Evolutionary conservation across 495 filamentous ascomycete species (phyloP), one percentile per base, ranked within the genome.

Genomic region (Pseudomonodictys pantanalensis): DNA sequence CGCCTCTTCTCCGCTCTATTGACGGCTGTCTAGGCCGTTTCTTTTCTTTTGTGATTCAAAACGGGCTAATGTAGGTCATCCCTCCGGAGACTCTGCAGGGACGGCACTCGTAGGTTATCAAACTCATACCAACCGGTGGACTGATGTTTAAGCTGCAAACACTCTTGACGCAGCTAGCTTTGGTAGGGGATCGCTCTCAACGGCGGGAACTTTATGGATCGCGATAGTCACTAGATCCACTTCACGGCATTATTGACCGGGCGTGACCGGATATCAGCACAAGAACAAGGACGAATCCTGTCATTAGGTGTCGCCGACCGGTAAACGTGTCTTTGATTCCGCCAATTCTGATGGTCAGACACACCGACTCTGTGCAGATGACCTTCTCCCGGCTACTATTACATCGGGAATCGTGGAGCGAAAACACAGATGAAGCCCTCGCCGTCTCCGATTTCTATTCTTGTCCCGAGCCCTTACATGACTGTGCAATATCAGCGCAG

Each of bases 11-110:
- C 56, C 56, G 52, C 56, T 42, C 56, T 39, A 58, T 45, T 24
- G 46, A 1, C 58, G 41, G 49, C 49, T 39, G 26, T 50, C n/a
- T 48, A 39, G 49, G 50, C 32, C 47, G n/a, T n/a, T n/a, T n/a
- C 49, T 38, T 60, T 46, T 54, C 22, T 2, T 23, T 48, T 42
- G 23, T 41, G 29, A 12, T 41, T 41, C 43, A 29, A 49, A 24
- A 17, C 26, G 49, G 23, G 43, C 49, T 49, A 54, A 59, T 52
- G 47, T 59, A 43, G 33, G 47, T 59, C 56, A 59, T 44, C 17
- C 32, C 18, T 15, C 32, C n/a, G 56, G 18, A 23, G 35, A 15
- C 49, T 52, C 49, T 52, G 49, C 49, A 52, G 33, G 49, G 49
- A 41, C 38, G 38, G 20, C 5, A 12, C 38, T 35, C 20, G 38